phyloP scores from a whole-genome alignment of 2,329 filamentous ascomycete genomes.

The Sporothrix humicola region DNA sequence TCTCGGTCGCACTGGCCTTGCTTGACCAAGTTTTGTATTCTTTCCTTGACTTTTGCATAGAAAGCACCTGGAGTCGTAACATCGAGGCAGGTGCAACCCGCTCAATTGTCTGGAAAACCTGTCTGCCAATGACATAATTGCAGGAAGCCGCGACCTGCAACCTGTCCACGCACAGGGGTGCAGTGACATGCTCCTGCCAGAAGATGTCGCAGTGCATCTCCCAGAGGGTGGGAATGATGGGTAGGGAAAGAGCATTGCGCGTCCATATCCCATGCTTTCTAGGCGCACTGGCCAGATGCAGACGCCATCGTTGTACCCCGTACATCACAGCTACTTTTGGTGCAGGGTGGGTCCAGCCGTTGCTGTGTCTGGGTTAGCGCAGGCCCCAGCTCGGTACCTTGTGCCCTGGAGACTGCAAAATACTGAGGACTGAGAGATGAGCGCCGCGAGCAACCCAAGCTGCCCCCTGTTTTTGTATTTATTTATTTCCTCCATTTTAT shows the following conservation, averaged over 20 bases:
- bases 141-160: conserved; percentile 23
- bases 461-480: conserved; percentile 14
- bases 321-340: conserved; percentile 21
- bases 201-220: neutral
- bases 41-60: conserved; percentile 13
- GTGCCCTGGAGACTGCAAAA: conserved; percentile 20
- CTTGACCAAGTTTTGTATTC: conserved; percentile 10
- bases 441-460: neutral
- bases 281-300: neutral
- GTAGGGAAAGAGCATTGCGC: conserved; percentile 21
- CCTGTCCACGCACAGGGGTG: conserved; percentile 17
- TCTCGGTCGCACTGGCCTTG: conserved; percentile 15
- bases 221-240: neutral
- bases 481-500: conserved; percentile 21
- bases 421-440: conserved; percentile 4
- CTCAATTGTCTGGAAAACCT: neutral
- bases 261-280: conserved; percentile 2
- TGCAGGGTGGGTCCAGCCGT: conserved; percentile 27
- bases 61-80: neutral
- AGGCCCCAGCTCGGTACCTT: conserved; percentile 2
- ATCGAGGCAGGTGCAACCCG: conserved; percentile 18
- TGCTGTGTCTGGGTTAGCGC: conserved; percentile 32
- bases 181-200: neutral
- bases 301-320: neutral
- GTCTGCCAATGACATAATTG: conserved; percentile 22